A percentile compares a stretch with the other conserved stretches of the same genome.
Conservation (phyloP, 2,329 filamentous ascomycete species). For the Paecilomyces niveus region DNA sequence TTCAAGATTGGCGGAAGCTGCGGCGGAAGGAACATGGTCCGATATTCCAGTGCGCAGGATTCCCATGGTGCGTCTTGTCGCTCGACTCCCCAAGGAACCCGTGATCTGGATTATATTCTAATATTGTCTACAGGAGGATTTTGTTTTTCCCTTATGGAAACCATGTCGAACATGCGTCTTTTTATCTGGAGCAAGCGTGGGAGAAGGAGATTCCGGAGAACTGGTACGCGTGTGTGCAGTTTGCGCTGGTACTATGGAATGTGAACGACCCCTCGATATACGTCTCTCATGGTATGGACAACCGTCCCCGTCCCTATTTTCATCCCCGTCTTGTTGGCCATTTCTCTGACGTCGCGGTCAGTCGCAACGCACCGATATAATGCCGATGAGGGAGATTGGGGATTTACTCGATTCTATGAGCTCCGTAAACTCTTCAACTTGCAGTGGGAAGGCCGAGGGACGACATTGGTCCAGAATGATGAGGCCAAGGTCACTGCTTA, state of each 20-base stretch:
- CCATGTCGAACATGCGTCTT: conserved; percentile 84
- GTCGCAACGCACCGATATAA: conserved; percentile 93
- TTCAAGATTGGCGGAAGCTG: conserved; percentile 72
- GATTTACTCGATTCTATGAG: conserved; percentile 94
- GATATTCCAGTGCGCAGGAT: conserved; percentile 74
- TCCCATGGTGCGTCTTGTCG: conserved; percentile 63
- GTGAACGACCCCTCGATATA: conserved; percentile 83
- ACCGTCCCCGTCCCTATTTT: background rate
- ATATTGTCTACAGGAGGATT: conserved; percentile 59
- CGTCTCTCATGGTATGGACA: conserved; percentile 56
- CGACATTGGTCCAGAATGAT: conserved; percentile 47
- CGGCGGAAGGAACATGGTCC: conserved; percentile 81
- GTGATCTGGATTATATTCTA: background rate
- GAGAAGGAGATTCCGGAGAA: conserved; percentile 72
- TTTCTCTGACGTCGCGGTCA: conserved; percentile 15
- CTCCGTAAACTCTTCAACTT: conserved; percentile 75
- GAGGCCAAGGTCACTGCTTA: conserved; percentile 41
- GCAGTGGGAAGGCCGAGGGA: conserved; percentile 61
- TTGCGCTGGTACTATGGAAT: conserved; percentile 90
- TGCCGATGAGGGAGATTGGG: conserved; percentile 95
- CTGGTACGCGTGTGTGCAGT: conserved; percentile 96
- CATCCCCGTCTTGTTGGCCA: background rate
- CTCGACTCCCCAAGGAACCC: background rate
- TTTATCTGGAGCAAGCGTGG: conserved; percentile 94
- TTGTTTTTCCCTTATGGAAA: conserved; percentile 95